These are phyloP conservation scores for Saturnispora gosingensis DNA, from an alignment of 805 yeast species.

Conservation along the genomic window DNA sequence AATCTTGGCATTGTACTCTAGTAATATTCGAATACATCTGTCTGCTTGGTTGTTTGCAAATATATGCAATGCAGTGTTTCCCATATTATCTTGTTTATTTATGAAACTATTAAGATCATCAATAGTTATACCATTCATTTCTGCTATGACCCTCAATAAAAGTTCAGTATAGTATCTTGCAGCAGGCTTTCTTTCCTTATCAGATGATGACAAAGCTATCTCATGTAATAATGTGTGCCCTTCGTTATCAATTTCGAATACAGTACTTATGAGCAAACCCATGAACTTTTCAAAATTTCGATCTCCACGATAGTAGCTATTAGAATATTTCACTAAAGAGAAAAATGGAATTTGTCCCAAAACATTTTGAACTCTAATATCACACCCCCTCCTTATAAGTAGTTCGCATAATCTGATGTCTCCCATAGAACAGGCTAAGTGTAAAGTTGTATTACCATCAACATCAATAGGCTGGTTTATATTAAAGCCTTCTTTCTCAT, in stretches of 20 bases:
- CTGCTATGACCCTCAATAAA: slow-evolving; percentile 62
- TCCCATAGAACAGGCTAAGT: slow-evolving; percentile 98
- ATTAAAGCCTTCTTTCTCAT: slow-evolving; percentile 55
- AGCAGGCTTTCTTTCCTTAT: slow-evolving; percentile 63
- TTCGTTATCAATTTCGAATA: slow-evolving; percentile 66
- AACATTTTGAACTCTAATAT: slow-evolving; percentile 47
- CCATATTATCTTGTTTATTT: slow-evolving; percentile 47
- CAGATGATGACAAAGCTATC: slow-evolving; percentile 60
- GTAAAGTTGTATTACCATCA: slow-evolving; percentile 90
- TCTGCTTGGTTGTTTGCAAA: slow-evolving; percentile 37
- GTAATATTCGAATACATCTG: slow-evolving; percentile 36
- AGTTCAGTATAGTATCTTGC: slow-evolving; percentile 77
- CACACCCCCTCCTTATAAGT: slow-evolving; percentile 67
- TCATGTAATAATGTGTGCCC: slow-evolving; percentile 81
- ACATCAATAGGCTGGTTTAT: slow-evolving; percentile 80
- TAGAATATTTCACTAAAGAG: slow-evolving; percentile 77
- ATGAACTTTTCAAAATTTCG: slow-evolving; percentile 72
- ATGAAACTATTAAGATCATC: slow-evolving; percentile 51
- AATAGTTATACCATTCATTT: slow-evolving; percentile 40
- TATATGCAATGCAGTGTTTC: slow-evolving; percentile 48
- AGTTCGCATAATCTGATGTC: slow-evolving; percentile 68
- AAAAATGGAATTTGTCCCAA: slow-evolving; percentile 84
- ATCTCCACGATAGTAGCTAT: slow-evolving; percentile 55
- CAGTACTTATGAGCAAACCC: slow-evolving; percentile 64
- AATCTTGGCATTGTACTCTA: slow-evolving; percentile 43